Percentiles rank a stretch among this genome's conserved stretches.
Conservation (phyloP, 2,329 filamentous ascomycete species). For the Aspergillus fructus region DNA sequence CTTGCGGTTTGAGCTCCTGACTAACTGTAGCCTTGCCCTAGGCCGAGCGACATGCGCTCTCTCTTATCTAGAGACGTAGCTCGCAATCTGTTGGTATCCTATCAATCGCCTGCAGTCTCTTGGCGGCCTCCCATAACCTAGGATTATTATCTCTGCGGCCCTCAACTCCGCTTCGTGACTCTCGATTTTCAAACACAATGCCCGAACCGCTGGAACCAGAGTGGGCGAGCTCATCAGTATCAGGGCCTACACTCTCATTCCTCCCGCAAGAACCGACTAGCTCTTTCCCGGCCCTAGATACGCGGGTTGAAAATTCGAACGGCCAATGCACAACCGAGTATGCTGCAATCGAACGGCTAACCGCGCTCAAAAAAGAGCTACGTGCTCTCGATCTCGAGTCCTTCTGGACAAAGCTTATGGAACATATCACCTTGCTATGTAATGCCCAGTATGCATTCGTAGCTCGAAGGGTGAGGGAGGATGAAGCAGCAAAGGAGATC, state of each 20-base stretch:
- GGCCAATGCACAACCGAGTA: slow-evolving; percentile 51
- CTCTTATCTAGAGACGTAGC: slow-evolving; percentile 17
- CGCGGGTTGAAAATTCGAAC: slow-evolving; percentile 23
- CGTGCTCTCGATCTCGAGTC: slow-evolving; percentile 54
- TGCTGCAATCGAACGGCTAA: slow-evolving; percentile 60
- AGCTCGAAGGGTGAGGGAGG: slow-evolving; percentile 61
- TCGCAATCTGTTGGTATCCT: slow-evolving; percentile 21
- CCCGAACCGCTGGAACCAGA: slow-evolving; percentile 33
- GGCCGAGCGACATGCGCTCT: slow-evolving; percentile 27
- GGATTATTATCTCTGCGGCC: slow-evolving; percentile 1
- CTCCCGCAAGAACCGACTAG: slow-evolving; percentile 31
- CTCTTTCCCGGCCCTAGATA: slow-evolving; percentile 23
- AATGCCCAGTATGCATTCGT: slow-evolving; percentile 69
- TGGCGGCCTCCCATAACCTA: slow-evolving; percentile 27
- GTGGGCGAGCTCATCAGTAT: slow-evolving; percentile 27
- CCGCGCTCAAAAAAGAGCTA: slow-evolving; percentile 59
- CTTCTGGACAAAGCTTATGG: slow-evolving; percentile 65
- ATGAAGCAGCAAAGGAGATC: slow-evolving; percentile 61
- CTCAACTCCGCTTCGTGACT: not conserved
- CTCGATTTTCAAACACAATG: slow-evolving; percentile 22
- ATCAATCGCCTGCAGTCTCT: slow-evolving; percentile 16
- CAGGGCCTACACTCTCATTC: slow-evolving; percentile 27
- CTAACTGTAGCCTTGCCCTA: not conserved
- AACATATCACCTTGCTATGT: slow-evolving; percentile 62
- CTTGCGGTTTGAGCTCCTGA: not conserved